Percentiles rank a stretch among this genome's conserved stretches.
phyloP scores from a whole-genome alignment of 805 yeast species.

The Lipomyces mesembrius region DNA sequence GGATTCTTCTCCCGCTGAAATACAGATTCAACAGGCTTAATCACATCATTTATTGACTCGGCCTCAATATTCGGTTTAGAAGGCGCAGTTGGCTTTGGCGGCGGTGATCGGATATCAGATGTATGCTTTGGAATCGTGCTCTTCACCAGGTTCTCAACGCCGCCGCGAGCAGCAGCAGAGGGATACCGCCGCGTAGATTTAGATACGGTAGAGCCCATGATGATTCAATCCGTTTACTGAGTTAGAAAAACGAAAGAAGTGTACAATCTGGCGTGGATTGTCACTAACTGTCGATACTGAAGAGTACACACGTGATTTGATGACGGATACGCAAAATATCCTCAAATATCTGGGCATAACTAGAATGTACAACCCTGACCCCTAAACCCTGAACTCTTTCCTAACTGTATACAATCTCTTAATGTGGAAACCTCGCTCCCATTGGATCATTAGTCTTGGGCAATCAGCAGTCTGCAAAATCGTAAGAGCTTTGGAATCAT shows the following conservation, averaged over 20 bases:
- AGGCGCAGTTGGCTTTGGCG: background rate
- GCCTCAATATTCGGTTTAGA: constrained; percentile 11
- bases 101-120: background rate
- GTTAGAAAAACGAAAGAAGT: background rate
- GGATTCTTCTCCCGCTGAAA: constrained; percentile 7
- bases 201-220: constrained; percentile 27
- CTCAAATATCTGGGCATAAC: no score
- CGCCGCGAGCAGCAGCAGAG: constrained; percentile 28
- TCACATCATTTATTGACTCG: constrained; percentile 12
- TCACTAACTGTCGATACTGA: no score
- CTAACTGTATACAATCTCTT: no score
- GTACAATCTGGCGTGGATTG: background rate
- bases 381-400: no score
- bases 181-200: constrained; percentile 31
- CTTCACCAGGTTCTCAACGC: constrained; percentile 12
- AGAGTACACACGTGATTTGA: background rate
- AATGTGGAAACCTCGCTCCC: no score
- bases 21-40: constrained; percentile 10
- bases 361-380: no score
- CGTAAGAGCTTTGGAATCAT: no score
- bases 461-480: no score
- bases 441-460: no score
- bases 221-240: background rate
- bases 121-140: constrained; percentile 4
- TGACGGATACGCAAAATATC: no score